Conservation (phyloP, 2,329 filamentous ascomycete genomes). For the Corniculantispora saksenae region DNA sequence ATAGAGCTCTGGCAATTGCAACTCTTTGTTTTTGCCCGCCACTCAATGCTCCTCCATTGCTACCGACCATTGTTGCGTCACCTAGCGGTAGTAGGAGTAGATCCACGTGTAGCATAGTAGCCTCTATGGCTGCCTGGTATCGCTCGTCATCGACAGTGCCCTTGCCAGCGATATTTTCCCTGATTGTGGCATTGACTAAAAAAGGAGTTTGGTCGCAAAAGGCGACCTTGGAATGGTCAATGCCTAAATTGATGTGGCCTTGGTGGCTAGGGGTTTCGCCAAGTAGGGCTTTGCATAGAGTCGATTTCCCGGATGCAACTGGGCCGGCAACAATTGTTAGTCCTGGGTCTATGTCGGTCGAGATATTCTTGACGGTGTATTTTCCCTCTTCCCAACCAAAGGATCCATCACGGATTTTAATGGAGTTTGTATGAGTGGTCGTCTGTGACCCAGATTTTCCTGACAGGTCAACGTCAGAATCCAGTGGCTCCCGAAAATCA, state of each 20-base stretch:
- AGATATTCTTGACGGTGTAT: slow-evolving; percentile 31
- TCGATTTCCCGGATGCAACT: slow-evolving; percentile 38
- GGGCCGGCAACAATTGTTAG: slow-evolving; percentile 28
- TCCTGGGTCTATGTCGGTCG: no score
- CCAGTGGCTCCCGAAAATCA: no score
- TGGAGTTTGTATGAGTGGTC: no score
- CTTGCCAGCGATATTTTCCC: slow-evolving; percentile 28
- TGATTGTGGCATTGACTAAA: slow-evolving; percentile 26
- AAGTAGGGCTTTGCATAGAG: slow-evolving; percentile 40
- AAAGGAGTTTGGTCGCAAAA: slow-evolving; percentile 37
- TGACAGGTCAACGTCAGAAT: no score
- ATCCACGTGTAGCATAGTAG: slow-evolving; percentile 22
- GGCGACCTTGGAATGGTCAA: slow-evolving; percentile 26
- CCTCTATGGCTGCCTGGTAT: slow-evolving; percentile 26
- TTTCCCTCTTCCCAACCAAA: slow-evolving; percentile 37
- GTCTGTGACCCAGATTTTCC: no score
- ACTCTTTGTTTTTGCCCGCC: slow-evolving; percentile 44
- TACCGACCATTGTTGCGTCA: slow-evolving; percentile 32
- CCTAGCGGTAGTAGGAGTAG: slow-evolving; percentile 36
- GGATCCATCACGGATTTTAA: slow-evolving; percentile 20
- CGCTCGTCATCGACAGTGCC: slow-evolving; percentile 23
- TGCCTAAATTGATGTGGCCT: no score
- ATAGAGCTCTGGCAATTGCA: slow-evolving; percentile 26
- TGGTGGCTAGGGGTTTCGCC: slow-evolving; percentile 27
- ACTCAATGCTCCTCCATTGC: slow-evolving; percentile 37